Percentiles rank a stretch among this genome's conserved stretches.
Conservation (phyloP, 176 grass and related monocot species). For the Carex scoparia region DNA sequence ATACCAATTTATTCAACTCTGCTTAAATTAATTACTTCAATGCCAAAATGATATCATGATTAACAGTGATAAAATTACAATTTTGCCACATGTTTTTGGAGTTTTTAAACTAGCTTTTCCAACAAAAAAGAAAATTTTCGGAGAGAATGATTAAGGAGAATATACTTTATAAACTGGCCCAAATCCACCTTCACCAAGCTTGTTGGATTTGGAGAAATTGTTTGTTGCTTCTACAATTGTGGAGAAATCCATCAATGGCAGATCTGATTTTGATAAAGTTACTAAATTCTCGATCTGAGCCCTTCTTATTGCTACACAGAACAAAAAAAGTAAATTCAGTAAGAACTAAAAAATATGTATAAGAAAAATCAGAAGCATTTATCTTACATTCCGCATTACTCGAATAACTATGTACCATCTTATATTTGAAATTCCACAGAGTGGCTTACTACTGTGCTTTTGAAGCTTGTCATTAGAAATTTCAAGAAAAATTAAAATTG, state of each 20-base stretch:
- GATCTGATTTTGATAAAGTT: slow-evolving; percentile 63
- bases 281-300: slow-evolving; percentile 57
- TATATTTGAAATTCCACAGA: neutral
- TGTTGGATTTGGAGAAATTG: slow-evolving; percentile 77
- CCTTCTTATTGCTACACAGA: slow-evolving; percentile 56
- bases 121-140: neutral
- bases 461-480: neutral
- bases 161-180: slow-evolving; percentile 75
- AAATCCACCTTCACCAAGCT: slow-evolving; percentile 92
- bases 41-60: neutral
- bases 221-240: slow-evolving; percentile 60
- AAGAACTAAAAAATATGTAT: neutral
- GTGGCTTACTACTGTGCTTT: neutral
- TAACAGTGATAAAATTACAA: neutral
- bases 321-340: neutral
- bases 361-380: neutral
- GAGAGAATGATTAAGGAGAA: neutral
- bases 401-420: neutral
- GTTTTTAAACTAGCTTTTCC: neutral
- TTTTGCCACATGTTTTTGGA: neutral
- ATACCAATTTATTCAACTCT: neutral
- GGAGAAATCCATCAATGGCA: slow-evolving; percentile 66
- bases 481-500: neutral
- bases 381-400: neutral
- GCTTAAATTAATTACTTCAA: neutral